Evolutionary conservation across 768 basidiomycete genomes (phyloP).

Genomic region (Termitomyces sp.): DNA sequence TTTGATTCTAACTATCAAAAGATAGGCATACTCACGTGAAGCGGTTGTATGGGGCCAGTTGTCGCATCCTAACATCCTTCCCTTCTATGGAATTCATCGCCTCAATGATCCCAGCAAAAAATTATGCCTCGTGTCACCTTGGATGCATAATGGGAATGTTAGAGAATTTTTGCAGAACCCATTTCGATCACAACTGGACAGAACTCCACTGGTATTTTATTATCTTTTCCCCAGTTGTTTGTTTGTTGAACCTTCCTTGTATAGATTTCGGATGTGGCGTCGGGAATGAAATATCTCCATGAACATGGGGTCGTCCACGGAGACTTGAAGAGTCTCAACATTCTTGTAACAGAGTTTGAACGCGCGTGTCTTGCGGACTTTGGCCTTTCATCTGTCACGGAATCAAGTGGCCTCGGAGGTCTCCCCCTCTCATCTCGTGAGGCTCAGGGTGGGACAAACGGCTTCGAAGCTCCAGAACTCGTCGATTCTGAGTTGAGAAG

Average conservation of each 20-base stretch:
- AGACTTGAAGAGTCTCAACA: slow-evolving; percentile 44
- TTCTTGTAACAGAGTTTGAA: slow-evolving; percentile 35
- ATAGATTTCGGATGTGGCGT: slow-evolving; percentile 28
- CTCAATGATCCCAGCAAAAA: slow-evolving; percentile 19
- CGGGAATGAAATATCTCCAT: slow-evolving; percentile 30
- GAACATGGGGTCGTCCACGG: slow-evolving; percentile 35
- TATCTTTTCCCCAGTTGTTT: slow-evolving; percentile 3
- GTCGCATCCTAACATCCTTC: slow-evolving; percentile 19
- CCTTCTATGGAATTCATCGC: slow-evolving; percentile 30
- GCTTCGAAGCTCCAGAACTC: slow-evolving; percentile 34
- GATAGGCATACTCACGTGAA: slow-evolving; percentile 11
- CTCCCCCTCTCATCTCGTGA: slow-evolving; percentile 13
- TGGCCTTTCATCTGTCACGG: slow-evolving; percentile 31
- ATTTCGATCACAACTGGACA: slow-evolving; percentile 14
- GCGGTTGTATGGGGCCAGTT: slow-evolving; percentile 10
- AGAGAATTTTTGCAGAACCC: slow-evolving; percentile 18
- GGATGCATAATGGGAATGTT: slow-evolving; percentile 34
- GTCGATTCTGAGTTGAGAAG: slow-evolving; percentile 15
- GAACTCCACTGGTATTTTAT: neutral
- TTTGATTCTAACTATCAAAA: neutral
- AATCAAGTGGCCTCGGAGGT: no score
- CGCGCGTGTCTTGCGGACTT: slow-evolving; percentile 48
- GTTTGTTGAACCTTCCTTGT: no score
- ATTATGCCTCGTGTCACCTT: slow-evolving; percentile 32
- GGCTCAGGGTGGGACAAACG: slow-evolving; percentile 21